Base-by-base conservation (phyloP, 2,329 filamentous ascomycete species). In the Pyrenochaeta sp. region DNA sequence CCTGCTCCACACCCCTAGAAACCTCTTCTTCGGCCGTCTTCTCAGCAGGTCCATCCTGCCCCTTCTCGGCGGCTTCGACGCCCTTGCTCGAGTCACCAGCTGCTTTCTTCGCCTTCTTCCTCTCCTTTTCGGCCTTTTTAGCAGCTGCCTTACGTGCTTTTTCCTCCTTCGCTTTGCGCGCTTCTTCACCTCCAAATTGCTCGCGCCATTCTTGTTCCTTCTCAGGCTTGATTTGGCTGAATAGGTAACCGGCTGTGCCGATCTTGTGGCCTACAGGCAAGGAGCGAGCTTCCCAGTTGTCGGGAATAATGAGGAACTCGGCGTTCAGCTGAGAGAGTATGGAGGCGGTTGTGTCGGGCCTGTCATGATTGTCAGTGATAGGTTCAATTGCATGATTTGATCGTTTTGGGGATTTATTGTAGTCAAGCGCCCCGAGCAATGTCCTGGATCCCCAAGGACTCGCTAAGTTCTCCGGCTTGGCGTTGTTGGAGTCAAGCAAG, bases 131-230 rank as follows among this genome's bases (percentile, higher is more conserved):
- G 2, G 85, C 87, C 77, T 89, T 87, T 52, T 85, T 81, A 2
- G 82, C 82, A 0, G 81, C 81, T 39, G 81, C 82, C 65, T 84
- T 83, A 30, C 84, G 81, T 43, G 86, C 89, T 72, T 90, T 90
- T 65, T 91, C 88, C 70, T 90, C 90, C 71, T 89, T 89, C 40
- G 88, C 82, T 62, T 91, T 88, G 67, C 89, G 83, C 36, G 84
- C 83, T 71, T 89, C 86, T 22, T 84, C 86, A 6, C 89, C 89
- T 50, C 89, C 89, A 68, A 88, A 97, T 66, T 86, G 85, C 62
- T 90, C 86, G 57, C 90, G 88, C 93, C 93, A 97, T 75, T 94
- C 90, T 50, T 90, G 87, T 46, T 91, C 88, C 81, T 93, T 94
- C 77, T 91, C 89, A 9, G 89, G 84, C 64, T 93, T 91, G 72